A percentile compares a stretch with the other conserved stretches of the same genome.
Conservation (phyloP, 176 grass and related monocot species). For the Eleusine indica region DNA sequence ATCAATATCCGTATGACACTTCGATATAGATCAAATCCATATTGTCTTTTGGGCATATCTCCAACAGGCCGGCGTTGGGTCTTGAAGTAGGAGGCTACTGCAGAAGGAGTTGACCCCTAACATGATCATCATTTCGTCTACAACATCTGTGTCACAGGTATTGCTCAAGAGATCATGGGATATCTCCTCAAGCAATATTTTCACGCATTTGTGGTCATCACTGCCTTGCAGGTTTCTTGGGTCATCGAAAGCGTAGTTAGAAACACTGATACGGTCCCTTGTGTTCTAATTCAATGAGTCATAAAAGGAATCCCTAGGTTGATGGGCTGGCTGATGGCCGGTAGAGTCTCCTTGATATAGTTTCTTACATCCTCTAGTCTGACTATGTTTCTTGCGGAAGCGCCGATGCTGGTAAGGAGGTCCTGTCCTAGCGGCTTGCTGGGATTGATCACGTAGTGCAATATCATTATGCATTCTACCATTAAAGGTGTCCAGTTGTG, state of each 20-base stretch:
- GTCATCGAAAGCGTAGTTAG: background rate
- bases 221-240: slow-evolving; percentile 7
- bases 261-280: background rate
- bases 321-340: too few species aligned
- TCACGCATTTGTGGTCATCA: background rate
- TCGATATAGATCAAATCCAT: too few species aligned
- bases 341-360: too few species aligned
- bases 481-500: slow-evolving; percentile 34
- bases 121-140: slow-evolving; percentile 55
- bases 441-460: slow-evolving; percentile 7
- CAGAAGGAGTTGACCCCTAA: slow-evolving; percentile 23
- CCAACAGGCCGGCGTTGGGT: too few species aligned
- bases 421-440: background rate
- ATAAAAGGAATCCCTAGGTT: too few species aligned
- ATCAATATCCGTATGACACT: too few species aligned
- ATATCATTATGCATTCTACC: slow-evolving; percentile 35
- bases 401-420: background rate
- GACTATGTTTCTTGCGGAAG: too few species aligned
- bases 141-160: background rate
- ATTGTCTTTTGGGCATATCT: too few species aligned
- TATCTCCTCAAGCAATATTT: slow-evolving; percentile 40
- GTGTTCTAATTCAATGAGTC: background rate
- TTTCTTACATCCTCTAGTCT: too few species aligned
- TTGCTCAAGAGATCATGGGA: slow-evolving; percentile 47
- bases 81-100: too few species aligned